These are phyloP conservation scores for Blastomyces gilchristii DNA, from an alignment of 2,329 filamentous ascomycete genomes.

Conservation along the genomic window DNA sequence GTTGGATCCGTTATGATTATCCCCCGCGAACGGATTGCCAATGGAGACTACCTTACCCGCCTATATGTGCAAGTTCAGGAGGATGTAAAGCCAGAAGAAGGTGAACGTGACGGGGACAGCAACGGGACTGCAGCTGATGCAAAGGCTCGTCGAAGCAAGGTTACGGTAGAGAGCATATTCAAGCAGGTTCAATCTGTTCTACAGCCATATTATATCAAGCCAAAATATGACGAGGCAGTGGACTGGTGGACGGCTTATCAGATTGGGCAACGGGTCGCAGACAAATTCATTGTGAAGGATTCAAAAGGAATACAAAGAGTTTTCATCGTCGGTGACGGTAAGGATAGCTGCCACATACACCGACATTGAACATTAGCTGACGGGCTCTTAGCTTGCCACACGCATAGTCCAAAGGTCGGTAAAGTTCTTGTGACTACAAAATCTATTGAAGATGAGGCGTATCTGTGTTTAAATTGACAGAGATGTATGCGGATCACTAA, in stretches of 20 bases:
- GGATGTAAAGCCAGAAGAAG: conserved; percentile 26
- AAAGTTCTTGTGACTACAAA: background rate
- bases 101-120: conserved; percentile 51
- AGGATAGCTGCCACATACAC: conserved; percentile 7
- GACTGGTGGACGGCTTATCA: conserved; percentile 71
- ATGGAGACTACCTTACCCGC: conserved; percentile 58
- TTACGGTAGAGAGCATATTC: conserved; percentile 54
- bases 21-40: conserved; percentile 52
- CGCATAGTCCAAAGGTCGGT: conserved; percentile 6
- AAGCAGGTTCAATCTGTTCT: conserved; percentile 56
- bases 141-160: conserved; percentile 25
- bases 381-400: conserved; percentile 3
- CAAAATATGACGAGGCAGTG: conserved; percentile 45
- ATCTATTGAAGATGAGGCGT: background rate
- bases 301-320: conserved; percentile 59
- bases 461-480: background rate
- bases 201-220: conserved; percentile 56
- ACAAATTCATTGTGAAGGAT: conserved; percentile 44
- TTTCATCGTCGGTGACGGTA: conserved; percentile 59
- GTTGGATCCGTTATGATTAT: conserved; percentile 76
- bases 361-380: background rate
- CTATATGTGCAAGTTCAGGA: conserved; percentile 45
- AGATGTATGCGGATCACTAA: background rate
- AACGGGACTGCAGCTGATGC: conserved; percentile 45
- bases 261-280: conserved; percentile 56